Evolutionary conservation across 2,329 filamentous ascomycete species (phyloP), one percentile per base, ranked within the genome.

Genomic region (Escovopsis weberi): DNA sequence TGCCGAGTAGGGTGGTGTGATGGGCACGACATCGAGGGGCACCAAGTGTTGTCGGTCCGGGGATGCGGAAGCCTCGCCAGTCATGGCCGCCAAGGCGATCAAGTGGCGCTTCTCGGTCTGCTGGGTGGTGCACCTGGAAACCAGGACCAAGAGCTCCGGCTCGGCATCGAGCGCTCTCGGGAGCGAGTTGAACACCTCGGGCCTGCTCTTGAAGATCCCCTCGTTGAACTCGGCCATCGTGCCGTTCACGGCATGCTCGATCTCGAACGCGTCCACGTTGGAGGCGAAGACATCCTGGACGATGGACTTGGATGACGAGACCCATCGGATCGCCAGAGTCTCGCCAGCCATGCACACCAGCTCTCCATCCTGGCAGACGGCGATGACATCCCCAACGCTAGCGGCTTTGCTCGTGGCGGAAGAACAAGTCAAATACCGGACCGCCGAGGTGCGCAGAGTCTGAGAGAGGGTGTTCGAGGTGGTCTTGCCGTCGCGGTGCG

Each of bases 311-410:
- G 57, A 52, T 7, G 58, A 54, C 2, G 60, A 51, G 10, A 55
- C 54, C 62, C 62, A 64, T 38, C 57, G 59, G 7, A 59, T 40
- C 3, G 52, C 47, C 15, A 64, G 51, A 7, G 47, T 59, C 49
- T 82, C 75, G 2, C 73, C 71, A 38, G 78, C 73, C 12, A 83
- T 62, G 43, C 74, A 78, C 8, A 73, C 53, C 18, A 82, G 62
- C 45, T 78, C 69, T 33, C 81, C 81, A 47, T 79, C 69, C 36
- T 70, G 61, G 44, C 75, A 73, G 1, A 84, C 66, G 2, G 68
- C 66, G 19, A 85, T 50, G 2, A 85, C 43, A 41, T 59, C 56
- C 12, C 57, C 59, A 23, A 56, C 48, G 8, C 41, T 46, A 5
- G 53, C 55, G 2, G 50, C 46, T 33, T 56, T 48, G 2, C 54